Percentiles rank a stretch among this genome's conserved stretches.
These are phyloP conservation scores for Camptophora hylomeconis DNA, from an alignment of 2,329 filamentous ascomycete genomes.

Conservation along the genomic window DNA sequence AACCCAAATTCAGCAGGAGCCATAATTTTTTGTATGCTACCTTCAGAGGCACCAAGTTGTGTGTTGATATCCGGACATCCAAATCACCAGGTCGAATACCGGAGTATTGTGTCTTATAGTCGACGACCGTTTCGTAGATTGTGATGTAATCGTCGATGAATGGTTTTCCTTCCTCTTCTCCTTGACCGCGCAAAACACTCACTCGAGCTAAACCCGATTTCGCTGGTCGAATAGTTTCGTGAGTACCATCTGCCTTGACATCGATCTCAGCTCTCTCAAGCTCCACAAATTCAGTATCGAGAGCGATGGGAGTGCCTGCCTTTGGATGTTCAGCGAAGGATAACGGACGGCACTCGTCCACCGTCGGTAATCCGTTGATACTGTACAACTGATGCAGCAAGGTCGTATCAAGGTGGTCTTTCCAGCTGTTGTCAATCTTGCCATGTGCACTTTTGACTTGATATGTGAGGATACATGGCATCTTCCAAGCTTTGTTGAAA, in stretches of 20 bases:
- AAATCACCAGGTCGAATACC: constrained; percentile 80
- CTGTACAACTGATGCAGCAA: constrained; percentile 66
- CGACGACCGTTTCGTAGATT: constrained; percentile 73
- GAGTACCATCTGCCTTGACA: constrained; percentile 85
- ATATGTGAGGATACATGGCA: constrained; percentile 75
- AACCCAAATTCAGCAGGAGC: constrained; percentile 88
- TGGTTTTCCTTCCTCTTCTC: constrained; percentile 63
- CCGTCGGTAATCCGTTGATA: constrained; percentile 27
- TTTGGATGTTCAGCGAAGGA: constrained; percentile 50
- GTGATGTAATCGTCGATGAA: constrained; percentile 98
- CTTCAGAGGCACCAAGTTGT: constrained; percentile 78
- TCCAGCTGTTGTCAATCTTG: constrained; percentile 76
- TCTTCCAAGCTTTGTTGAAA: constrained; percentile 86
- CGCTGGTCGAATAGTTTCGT: constrained; percentile 81
- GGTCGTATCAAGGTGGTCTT: constrained; percentile 66
- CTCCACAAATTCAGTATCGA: constrained; percentile 94
- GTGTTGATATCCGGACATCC: constrained; percentile 61
- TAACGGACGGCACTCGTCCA: constrained; percentile 25
- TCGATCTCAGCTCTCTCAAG: constrained; percentile 89
- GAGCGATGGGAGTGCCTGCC: constrained; percentile 63
- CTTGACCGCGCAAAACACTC: constrained; percentile 71
- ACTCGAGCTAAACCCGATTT: constrained; percentile 87
- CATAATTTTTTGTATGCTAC: constrained; percentile 95
- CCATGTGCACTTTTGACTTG: constrained; percentile 74
- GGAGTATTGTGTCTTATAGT: constrained; percentile 89